Conservation (phyloP, 305 asterid species). For the Lippia alba region DNA sequence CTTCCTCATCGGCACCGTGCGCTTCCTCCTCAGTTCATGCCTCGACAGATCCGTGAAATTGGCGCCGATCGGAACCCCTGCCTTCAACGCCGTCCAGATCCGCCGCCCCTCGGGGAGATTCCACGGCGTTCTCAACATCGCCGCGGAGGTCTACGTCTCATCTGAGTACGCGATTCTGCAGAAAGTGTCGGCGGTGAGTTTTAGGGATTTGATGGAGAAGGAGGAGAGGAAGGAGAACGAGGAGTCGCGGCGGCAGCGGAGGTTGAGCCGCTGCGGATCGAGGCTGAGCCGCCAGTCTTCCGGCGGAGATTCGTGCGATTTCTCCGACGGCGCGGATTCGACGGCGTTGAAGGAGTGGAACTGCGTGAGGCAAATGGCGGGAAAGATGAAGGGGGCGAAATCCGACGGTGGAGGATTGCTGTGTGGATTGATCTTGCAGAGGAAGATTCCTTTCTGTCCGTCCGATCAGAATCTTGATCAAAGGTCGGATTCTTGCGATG, state of each 20-base stretch:
- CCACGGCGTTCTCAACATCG: conserved; percentile 81
- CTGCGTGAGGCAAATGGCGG: conserved; percentile 57
- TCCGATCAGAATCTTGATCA: conserved; percentile 58
- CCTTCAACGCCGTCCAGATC: conserved; percentile 76
- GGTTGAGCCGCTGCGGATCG: conserved; percentile 72
- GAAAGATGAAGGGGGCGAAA: conserved; percentile 52
- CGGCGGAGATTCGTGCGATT: conserved; percentile 69
- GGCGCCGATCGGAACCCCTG: conserved; percentile 50
- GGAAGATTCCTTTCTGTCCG: conserved; percentile 63
- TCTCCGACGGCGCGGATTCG: conserved; percentile 68
- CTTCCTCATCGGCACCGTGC: conserved; percentile 71
- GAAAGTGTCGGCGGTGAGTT: conserved; percentile 64
- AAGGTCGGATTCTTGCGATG: conserved; percentile 53
- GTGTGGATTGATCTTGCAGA: conserved; percentile 73
- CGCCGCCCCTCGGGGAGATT: conserved; percentile 89
- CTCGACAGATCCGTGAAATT: conserved; percentile 23
- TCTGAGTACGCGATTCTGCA: conserved; percentile 59
- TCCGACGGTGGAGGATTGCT: conserved; percentile 64
- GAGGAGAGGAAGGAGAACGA: conserved; percentile 46
- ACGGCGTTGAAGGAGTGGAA: conserved; percentile 72
- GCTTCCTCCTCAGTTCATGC: conserved; percentile 69
- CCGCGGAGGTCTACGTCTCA: conserved; percentile 57
- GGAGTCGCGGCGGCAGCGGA: conserved; percentile 48
- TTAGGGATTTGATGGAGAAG: conserved; percentile 62
- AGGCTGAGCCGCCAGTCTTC: conserved; percentile 64